Conservation (phyloP, 345 rosid species). For the Eucalyptus urophylla region DNA sequence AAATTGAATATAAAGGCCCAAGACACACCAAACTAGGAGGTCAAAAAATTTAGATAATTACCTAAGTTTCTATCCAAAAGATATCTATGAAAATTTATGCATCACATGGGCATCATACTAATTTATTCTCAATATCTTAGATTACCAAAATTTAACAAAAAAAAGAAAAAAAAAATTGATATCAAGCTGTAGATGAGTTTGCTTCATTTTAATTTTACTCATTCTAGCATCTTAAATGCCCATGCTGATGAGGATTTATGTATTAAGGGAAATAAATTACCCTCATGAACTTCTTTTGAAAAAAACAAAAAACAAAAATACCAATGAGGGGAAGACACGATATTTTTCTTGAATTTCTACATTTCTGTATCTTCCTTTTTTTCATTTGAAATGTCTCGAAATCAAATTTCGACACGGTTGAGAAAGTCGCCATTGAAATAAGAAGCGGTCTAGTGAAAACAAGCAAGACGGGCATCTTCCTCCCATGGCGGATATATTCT, state of each 20-base stretch:
- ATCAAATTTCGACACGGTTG: background rate
- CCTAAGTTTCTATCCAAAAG: background rate
- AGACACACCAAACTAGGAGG: background rate
- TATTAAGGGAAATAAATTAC: background rate
- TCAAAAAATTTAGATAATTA: background rate
- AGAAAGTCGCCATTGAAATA: background rate
- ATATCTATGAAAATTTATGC: background rate
- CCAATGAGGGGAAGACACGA: rapidly evolving
- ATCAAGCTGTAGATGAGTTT: background rate
- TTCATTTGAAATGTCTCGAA: rapidly evolving
- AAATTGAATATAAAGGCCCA: background rate
- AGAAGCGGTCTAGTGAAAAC: background rate
- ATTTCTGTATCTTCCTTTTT: rapidly evolving
- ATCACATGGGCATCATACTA: background rate
- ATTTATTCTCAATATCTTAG: background rate
- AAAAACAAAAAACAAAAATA: background rate
- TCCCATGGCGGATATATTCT: background rate
- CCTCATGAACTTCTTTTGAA: background rate
- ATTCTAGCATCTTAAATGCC: background rate
- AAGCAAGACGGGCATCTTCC: background rate
- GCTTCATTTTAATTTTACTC: background rate
- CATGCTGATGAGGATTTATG: background rate
- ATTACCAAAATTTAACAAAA: background rate
- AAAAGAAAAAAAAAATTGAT: background rate
- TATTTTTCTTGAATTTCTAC: background rate